phyloP scores from a whole-genome alignment of 1,284 basidiomycete genomes.

The Mycosarcoma mackinlayi region DNA sequence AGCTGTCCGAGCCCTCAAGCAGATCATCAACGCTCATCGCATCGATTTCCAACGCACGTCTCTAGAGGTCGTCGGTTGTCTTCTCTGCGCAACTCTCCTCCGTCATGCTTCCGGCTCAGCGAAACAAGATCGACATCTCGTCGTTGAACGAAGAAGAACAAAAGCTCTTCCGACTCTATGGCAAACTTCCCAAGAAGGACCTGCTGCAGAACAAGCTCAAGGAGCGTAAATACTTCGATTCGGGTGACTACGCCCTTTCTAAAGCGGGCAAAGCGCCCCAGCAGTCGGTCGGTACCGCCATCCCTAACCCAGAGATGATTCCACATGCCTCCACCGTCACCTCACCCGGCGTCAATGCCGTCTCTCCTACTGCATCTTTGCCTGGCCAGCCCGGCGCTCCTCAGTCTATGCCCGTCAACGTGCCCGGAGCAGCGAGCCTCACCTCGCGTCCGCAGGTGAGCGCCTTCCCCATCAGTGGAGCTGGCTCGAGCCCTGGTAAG shows the following conservation, averaged over 20 bases:
- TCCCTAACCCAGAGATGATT: slow-evolving; percentile 84
- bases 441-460: slow-evolving; percentile 70
- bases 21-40: too few species aligned
- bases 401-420: slow-evolving; percentile 79
- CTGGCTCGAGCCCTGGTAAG: slow-evolving; percentile 50
- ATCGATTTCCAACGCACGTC: not conserved
- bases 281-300: slow-evolving; percentile 88
- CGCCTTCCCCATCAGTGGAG: slow-evolving; percentile 52
- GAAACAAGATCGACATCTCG: slow-evolving; percentile 92
- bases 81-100: not conserved
- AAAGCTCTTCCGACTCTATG: slow-evolving; percentile 92
- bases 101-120: slow-evolving; percentile 81
- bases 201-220: slow-evolving; percentile 92
- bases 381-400: slow-evolving; percentile 74
- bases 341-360: slow-evolving; percentile 74
- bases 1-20: too few species aligned
- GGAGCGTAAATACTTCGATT: slow-evolving; percentile 98
- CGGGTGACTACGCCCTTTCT: slow-evolving; percentile 93
- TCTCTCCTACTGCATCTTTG: slow-evolving; percentile 76
- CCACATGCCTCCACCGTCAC: slow-evolving; percentile 68
- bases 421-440: slow-evolving; percentile 74
- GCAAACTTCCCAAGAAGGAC: slow-evolving; percentile 94
- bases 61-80: not conserved
- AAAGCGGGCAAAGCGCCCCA: slow-evolving; percentile 91
- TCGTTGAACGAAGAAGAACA: slow-evolving; percentile 89